Base-by-base conservation (phyloP, 2,329 filamentous ascomycete species). In the Diaporthe helianthi region DNA sequence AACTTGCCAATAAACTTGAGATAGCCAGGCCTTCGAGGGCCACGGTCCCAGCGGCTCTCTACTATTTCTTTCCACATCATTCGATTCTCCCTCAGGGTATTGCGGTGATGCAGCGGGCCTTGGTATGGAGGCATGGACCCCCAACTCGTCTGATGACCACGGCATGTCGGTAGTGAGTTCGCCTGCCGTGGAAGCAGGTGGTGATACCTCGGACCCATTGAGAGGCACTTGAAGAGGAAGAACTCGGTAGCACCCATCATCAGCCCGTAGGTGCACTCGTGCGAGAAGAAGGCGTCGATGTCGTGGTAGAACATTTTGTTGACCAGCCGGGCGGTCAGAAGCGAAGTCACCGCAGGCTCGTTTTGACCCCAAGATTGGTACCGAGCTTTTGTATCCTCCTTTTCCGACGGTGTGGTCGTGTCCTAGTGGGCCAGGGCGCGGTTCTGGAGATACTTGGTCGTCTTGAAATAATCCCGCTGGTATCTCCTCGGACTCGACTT, bases 211-310 rank as follows among this genome's bases (percentile, higher is more conserved):
- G 54, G 26, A 24, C 54, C 54, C 17, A 60, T 15, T 2, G 54
- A 36, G 24, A 46, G 54, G 8, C 54, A 60, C 24, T 60, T 44
- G 38, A 60, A 60, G 22, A 60, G 54, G 38, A 46, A 60, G 38
- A 60, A 60, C 17, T 60, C 54, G 24, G 54, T 60, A 22, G 54
- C 54, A 31, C 54, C 54, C 54, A 60, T 60, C 24, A n/a, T 44
- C 54, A 60, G 17, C 54, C 36, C 41, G 36, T 60, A 60, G 4
- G 36, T 60, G 36, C 54, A 44, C 54, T 60, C 54, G 54, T 60
- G 54, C 4, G 53, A 58, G 22, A 58, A 58, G 22, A 58, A 60
- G 54, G 54, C 54, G 17, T 60, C 36, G 2, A 60, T 44, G 9
- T 60, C 54, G 6, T n/a, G 53, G 13, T 12, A 26, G 53, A 58